phyloP scores from a whole-genome alignment of 2,329 filamentous ascomycete species.

The Fusarium globosum region DNA sequence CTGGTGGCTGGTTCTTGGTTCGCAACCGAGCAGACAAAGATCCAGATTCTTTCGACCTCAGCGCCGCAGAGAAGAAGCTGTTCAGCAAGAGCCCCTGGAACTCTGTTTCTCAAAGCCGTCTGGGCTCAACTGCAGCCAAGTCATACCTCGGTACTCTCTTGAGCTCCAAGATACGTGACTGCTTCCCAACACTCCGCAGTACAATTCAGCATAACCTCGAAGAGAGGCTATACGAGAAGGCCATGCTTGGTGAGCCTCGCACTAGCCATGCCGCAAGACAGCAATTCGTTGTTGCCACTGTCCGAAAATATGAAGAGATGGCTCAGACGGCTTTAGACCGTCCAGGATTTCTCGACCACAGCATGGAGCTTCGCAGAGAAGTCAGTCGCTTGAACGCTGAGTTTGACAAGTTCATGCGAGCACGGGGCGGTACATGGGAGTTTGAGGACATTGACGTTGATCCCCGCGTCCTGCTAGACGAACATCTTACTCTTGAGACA shows the following conservation, averaged over 20 bases:
- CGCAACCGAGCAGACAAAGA: slow-evolving; percentile 47
- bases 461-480: not conserved
- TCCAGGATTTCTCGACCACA: slow-evolving; percentile 39
- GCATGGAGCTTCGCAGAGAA: slow-evolving; percentile 43
- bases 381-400: slow-evolving; percentile 30
- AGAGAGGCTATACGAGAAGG: slow-evolving; percentile 13
- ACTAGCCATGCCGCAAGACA: slow-evolving; percentile 35
- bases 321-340: slow-evolving; percentile 36
- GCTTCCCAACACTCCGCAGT: slow-evolving; percentile 47
- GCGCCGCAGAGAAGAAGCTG: slow-evolving; percentile 42
- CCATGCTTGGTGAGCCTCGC: slow-evolving; percentile 44
- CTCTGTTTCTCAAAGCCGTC: slow-evolving; percentile 34
- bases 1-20: slow-evolving; percentile 52
- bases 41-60: slow-evolving; percentile 41
- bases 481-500: not conserved
- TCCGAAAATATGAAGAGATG: slow-evolving; percentile 39
- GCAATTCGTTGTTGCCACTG: slow-evolving; percentile 43
- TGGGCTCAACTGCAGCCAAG: slow-evolving; percentile 47
- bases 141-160: slow-evolving; percentile 46
- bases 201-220: slow-evolving; percentile 39
- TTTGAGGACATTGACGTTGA: slow-evolving; percentile 43
- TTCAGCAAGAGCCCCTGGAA: slow-evolving; percentile 48
- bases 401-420: slow-evolving; percentile 46
- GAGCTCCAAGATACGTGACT: slow-evolving; percentile 49
- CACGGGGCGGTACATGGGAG: slow-evolving; percentile 39